A percentile compares a stretch with the other conserved stretches of the same genome.
These are phyloP conservation scores for Gynostemma pentaphyllum DNA, from an alignment of 306 rosid species.

Conservation along the genomic window DNA sequence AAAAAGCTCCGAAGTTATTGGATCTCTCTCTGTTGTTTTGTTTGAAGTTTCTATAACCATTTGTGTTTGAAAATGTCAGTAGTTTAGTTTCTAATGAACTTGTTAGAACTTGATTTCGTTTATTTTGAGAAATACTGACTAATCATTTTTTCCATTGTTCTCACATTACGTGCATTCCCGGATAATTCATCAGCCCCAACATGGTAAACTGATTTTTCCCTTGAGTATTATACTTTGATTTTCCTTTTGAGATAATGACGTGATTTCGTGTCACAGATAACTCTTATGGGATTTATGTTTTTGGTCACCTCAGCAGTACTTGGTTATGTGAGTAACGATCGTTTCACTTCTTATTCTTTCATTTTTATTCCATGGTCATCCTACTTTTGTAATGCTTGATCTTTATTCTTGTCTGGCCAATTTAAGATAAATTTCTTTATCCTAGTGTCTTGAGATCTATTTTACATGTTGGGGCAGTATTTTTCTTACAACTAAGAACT, in stretches of 20 bases:
- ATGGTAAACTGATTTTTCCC: constrained; percentile 41
- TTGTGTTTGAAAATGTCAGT: not conserved
- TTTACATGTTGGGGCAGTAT: not conserved
- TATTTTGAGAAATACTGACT: not conserved
- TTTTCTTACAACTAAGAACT: not conserved
- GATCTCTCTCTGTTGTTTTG: not conserved
- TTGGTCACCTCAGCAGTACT: constrained; percentile 66
- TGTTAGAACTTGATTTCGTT: not conserved
- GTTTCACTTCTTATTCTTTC: not conserved
- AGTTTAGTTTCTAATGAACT: not conserved
- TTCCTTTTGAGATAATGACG: not conserved
- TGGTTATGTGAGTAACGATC: constrained; percentile 62
- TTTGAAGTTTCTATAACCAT: not conserved
- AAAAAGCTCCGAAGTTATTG: too few relatives aligned
- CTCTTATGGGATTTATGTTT: constrained; percentile 79
- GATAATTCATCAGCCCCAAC: constrained; percentile 62
- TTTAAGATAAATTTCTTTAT: too few relatives aligned
- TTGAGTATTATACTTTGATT: constrained; percentile 5
- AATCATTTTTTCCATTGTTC: not conserved
- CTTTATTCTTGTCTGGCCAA: not conserved
- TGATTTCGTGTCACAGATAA: constrained; percentile 54
- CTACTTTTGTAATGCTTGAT: not conserved
- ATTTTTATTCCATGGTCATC: not conserved
- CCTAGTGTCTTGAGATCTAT: too few relatives aligned
- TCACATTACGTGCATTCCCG: not conserved